These are phyloP conservation scores for Flaveria floridana DNA, from an alignment of 140 eudicot genomes.

Conservation along the genomic window DNA sequence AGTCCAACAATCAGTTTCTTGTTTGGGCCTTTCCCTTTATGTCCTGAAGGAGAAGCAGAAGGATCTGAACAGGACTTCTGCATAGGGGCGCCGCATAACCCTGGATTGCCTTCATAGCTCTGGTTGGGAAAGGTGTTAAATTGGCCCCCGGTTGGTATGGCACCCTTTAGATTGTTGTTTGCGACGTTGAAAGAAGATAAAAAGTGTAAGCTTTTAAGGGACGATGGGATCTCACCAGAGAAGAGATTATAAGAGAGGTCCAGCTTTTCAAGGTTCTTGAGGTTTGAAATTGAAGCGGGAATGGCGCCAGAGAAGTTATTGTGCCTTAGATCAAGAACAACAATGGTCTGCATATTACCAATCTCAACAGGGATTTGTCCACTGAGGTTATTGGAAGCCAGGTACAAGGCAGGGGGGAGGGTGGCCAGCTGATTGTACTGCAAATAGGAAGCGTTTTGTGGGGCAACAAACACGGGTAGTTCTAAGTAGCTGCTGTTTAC, in stretches of 20 bases:
- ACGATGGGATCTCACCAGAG: neutral
- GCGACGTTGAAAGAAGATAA: neutral
- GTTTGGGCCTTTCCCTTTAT: constrained; percentile 14
- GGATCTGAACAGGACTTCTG: neutral
- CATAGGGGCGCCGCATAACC: neutral
- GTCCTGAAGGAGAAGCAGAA: neutral
- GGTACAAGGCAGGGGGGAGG: constrained; percentile 9
- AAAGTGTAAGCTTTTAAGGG: constrained; percentile 1
- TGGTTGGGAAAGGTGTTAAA: constrained; percentile 6
- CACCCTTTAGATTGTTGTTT: constrained; percentile 9
- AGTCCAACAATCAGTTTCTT: constrained; percentile 22
- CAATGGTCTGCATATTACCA: neutral
- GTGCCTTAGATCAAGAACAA: neutral
- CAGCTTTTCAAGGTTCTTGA: constrained; percentile 1
- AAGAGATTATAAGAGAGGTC: constrained; percentile 9
- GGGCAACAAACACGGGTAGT: constrained; percentile 12
- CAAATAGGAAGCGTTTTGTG: constrained; percentile 17
- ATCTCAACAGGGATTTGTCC: constrained; percentile 15
- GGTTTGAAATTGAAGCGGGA: neutral
- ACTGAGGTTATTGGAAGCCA: constrained; percentile 9
- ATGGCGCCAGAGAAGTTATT: constrained; percentile 17
- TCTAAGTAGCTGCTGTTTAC: constrained; percentile 4
- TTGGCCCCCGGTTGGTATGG: constrained; percentile 14
- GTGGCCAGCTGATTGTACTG: constrained; percentile 16
- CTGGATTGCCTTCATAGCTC: constrained; percentile 15